phyloP scores from a whole-genome alignment of 495 filamentous ascomycete genomes.

The Lindgomyces ingoldianus region DNA sequence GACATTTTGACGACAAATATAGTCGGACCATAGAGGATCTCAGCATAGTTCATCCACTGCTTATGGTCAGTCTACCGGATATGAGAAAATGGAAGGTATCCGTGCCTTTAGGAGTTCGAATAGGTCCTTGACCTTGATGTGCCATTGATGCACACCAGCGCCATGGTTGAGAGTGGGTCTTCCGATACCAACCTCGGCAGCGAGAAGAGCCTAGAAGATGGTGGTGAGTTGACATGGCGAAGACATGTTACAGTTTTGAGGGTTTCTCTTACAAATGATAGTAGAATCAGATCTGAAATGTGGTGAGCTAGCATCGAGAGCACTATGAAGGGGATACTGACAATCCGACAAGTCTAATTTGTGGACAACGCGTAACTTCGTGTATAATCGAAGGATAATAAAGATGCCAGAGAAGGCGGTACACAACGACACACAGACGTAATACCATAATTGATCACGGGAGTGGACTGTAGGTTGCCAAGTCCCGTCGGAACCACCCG shows the following conservation, averaged over 20 bases:
- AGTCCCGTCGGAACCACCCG: no score
- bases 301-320: no score
- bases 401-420: neutral
- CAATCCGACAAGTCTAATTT: neutral
- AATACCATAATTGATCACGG: no score
- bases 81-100: neutral
- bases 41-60: neutral
- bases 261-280: neutral
- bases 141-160: neutral
- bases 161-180: neutral
- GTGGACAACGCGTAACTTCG: neutral
- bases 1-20: neutral
- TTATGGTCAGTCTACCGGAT: neutral
- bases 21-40: neutral
- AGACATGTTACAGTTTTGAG: no score
- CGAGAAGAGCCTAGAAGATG: neutral
- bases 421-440: neutral
- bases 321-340: neutral
- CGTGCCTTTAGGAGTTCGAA: neutral
- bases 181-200: neutral
- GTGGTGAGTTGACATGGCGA: no score
- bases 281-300: neutral
- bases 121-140: neutral
- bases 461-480: no score
- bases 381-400: neutral